These are phyloP conservation scores for Cadophora luteo-olivacea DNA, from an alignment of 2,329 filamentous ascomycete species.

Conservation along the genomic window DNA sequence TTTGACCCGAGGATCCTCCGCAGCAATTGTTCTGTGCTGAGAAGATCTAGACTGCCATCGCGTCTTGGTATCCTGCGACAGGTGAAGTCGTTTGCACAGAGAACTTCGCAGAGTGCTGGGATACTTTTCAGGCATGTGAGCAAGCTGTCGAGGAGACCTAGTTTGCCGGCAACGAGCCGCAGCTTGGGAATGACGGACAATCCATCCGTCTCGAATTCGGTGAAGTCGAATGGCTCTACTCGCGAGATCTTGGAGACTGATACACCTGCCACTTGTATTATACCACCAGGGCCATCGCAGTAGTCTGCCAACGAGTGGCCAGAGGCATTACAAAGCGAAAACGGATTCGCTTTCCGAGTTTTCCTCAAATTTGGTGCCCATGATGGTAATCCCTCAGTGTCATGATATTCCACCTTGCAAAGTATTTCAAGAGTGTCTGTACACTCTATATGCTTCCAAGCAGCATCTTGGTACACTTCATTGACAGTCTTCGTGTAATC, in stretches of 20 bases:
- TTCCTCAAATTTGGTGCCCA: conserved; percentile 22
- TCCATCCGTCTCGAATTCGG: not conserved
- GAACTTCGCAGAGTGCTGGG: not conserved
- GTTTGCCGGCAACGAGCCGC: not conserved
- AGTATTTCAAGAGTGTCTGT: not conserved
- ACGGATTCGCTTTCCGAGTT: not conserved
- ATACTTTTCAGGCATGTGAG: not conserved
- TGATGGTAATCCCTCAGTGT: not conserved
- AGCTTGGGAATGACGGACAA: not conserved
- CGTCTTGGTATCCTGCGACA: not conserved
- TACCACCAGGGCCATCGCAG: not conserved
- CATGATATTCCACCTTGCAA: not conserved
- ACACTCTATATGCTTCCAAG: not conserved
- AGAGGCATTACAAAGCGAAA: not conserved
- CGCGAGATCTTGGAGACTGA: not conserved
- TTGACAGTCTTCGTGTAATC: conserved; percentile 19
- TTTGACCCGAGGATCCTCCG: not conserved
- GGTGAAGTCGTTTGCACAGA: conserved; percentile 1
- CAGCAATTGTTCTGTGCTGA: not conserved
- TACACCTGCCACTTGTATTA: not conserved
- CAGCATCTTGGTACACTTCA: conserved; percentile 22
- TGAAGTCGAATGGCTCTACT: not conserved
- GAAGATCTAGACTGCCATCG: not conserved
- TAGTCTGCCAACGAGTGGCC: not conserved
- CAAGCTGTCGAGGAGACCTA: not conserved